A percentile compares a stretch with the other conserved stretches of the same genome.
Evolutionary conservation across 352 stramenopile species (phyloP).

Genomic region (Phytophthora boehmeriae): DNA sequence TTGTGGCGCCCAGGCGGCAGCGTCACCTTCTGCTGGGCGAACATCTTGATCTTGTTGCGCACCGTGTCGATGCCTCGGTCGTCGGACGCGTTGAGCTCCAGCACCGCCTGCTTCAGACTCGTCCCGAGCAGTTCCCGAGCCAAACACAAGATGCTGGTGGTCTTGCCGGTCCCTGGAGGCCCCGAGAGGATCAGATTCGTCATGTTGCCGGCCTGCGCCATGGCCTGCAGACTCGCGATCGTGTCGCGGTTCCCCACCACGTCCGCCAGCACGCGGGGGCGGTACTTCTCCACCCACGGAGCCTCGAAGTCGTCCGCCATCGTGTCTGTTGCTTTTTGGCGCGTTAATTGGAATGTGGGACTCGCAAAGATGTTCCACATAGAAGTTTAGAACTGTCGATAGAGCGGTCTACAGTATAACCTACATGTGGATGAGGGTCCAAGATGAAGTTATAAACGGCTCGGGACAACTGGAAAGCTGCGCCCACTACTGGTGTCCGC

Average conservation of each 20-base stretch:
- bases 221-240: slow-evolving; percentile 93
- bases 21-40: slow-evolving; percentile 98
- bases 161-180: slow-evolving; percentile 94
- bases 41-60: slow-evolving; percentile 99
- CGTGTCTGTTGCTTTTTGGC: not conserved
- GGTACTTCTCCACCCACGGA: slow-evolving; percentile 99
- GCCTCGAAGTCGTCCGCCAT: slow-evolving; percentile 88
- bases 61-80: slow-evolving; percentile 91
- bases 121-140: slow-evolving; percentile 88
- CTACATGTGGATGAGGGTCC: not conserved
- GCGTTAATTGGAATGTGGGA: not conserved
- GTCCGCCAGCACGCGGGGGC: slow-evolving; percentile 90
- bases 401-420: too few species aligned
- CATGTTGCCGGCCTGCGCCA: slow-evolving; percentile 97
- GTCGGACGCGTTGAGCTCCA: slow-evolving; percentile 99
- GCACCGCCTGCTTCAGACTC: slow-evolving; percentile 89
- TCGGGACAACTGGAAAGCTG: too few species aligned
- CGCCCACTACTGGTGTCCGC: too few species aligned
- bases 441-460: too few species aligned
- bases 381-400: too few species aligned
- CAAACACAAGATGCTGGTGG: slow-evolving; percentile 92
- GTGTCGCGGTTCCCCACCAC: slow-evolving; percentile 99
- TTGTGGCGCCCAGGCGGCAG: slow-evolving; percentile 94
- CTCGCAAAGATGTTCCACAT: too few species aligned
- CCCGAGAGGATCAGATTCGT: slow-evolving; percentile 98